These are phyloP conservation scores for Neoboletus subvelutipes DNA, from an alignment of 768 basidiomycete species.

Conservation along the genomic window DNA sequence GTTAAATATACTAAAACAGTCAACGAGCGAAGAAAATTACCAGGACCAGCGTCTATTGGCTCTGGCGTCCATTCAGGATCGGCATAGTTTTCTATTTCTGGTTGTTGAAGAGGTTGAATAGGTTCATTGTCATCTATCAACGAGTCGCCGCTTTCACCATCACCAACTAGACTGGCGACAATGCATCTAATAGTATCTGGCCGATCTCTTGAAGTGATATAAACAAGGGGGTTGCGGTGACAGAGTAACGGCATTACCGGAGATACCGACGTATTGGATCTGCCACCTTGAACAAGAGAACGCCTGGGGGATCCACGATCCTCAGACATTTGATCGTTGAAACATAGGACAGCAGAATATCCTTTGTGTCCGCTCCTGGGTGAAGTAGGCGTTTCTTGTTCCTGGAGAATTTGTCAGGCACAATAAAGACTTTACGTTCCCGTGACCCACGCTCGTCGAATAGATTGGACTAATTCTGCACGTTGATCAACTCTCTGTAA, in stretches of 20 bases:
- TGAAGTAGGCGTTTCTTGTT: constrained; percentile 88
- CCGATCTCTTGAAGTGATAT: constrained; percentile 56
- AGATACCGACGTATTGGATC: constrained; percentile 91
- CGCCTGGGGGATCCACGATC: constrained; percentile 89
- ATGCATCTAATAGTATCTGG: constrained; percentile 94
- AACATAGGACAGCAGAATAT: constrained; percentile 88
- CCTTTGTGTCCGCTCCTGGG: constrained; percentile 92
- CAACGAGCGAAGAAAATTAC: constrained; percentile 41
- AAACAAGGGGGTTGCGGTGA: not conserved
- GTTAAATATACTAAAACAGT: not conserved
- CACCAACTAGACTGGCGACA: constrained; percentile 86
- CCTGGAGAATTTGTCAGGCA: constrained; percentile 39
- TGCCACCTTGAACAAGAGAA: constrained; percentile 89
- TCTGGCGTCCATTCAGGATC: constrained; percentile 97
- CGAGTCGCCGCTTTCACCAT: constrained; percentile 76
- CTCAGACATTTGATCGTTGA: constrained; percentile 88
- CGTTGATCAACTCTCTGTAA: constrained; percentile 80
- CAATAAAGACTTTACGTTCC: not conserved
- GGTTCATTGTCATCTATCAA: constrained; percentile 85
- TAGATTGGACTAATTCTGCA: constrained; percentile 65
- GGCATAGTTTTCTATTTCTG: constrained; percentile 79
- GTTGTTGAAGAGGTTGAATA: constrained; percentile 69
- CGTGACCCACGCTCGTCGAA: constrained; percentile 71
- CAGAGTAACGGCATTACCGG: constrained; percentile 45
- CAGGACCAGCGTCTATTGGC: constrained; percentile 93